phyloP scores from a whole-genome alignment of 768 basidiomycete species.

The Panaeolus cyanescens region DNA sequence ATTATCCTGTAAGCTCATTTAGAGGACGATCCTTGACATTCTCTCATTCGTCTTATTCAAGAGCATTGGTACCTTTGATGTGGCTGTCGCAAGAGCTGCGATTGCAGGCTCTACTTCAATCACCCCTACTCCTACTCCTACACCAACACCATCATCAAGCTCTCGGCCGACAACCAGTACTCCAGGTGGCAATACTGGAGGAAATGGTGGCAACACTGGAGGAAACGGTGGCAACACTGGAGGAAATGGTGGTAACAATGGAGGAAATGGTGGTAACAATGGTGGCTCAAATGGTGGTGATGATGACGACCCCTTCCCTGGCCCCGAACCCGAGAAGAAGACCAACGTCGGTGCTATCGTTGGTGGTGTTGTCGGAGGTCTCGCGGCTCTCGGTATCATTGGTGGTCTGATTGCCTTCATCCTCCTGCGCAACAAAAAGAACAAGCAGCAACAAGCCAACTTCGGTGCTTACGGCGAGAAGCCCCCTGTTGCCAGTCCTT shows the following conservation, averaged over 20 bases:
- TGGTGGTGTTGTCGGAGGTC: conserved; percentile 62
- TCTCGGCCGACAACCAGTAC: conserved; percentile 25
- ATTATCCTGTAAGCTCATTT: conserved; percentile 37
- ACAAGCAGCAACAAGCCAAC: conserved; percentile 1
- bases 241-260: background rate
- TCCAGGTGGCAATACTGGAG: conserved; percentile 4
- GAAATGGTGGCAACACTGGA: conserved; percentile 1
- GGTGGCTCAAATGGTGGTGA: too few relatives aligned
- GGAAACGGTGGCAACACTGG: background rate
- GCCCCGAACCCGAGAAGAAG: conserved; percentile 1
- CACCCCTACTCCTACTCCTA: conserved; percentile 13
- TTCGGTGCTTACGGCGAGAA: conserved; percentile 3
- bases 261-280: background rate
- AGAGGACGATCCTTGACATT: background rate
- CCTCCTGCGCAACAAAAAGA: conserved; percentile 10
- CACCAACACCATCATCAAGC: background rate
- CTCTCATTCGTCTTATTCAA: background rate
- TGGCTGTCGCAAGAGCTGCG: conserved; percentile 22
- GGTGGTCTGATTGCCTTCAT: conserved; percentile 24
- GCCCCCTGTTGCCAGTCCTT: background rate
- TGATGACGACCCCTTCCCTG: background rate
- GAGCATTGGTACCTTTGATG: conserved; percentile 31
- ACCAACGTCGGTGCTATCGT: conserved; percentile 42
- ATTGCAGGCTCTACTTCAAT: conserved; percentile 36
- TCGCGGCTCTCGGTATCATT: conserved; percentile 48